phyloP scores from a whole-genome alignment of 2,329 filamentous ascomycete species.

The Sporothrix pallida region DNA sequence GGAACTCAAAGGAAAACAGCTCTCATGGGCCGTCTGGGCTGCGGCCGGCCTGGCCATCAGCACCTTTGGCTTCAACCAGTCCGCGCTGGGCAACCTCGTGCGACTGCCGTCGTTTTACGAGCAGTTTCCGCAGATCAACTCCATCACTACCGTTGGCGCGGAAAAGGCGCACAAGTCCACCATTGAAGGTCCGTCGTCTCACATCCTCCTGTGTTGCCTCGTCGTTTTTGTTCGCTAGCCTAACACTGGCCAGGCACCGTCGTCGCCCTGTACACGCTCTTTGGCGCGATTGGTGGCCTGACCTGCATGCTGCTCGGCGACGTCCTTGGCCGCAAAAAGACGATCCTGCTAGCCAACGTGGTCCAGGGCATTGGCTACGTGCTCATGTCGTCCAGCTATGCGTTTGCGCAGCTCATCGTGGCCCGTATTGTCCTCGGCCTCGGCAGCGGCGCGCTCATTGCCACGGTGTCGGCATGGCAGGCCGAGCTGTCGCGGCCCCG shows the following conservation, averaged over 20 bases:
- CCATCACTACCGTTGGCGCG: background rate
- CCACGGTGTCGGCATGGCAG: conserved; percentile 55
- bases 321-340: conserved; percentile 42
- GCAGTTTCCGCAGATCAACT: conserved; percentile 16
- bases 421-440: conserved; percentile 58
- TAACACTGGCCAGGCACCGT: conserved; percentile 6
- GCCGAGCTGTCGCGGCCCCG: conserved; percentile 54
- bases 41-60: conserved; percentile 16
- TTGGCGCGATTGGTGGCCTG: conserved; percentile 4
- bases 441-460: conserved; percentile 58
- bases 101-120: conserved; percentile 11
- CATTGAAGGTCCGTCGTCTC: background rate
- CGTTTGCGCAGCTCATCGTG: conserved; percentile 54
- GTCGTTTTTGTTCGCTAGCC: background rate
- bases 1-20: conserved; percentile 16
- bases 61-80: conserved; percentile 25
- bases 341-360: conserved; percentile 39
- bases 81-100: conserved; percentile 11
- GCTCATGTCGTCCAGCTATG: conserved; percentile 40
- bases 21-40: conserved; percentile 17
- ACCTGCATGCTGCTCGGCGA: conserved; percentile 12
- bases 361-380: conserved; percentile 40
- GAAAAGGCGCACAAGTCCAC: conserved; percentile 5
- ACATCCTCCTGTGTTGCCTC: background rate
- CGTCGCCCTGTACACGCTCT: conserved; percentile 16